Evolutionary conservation across 1,284 basidiomycete species (phyloP), one percentile per base, ranked within the genome.

Genomic region (Ganoderma lucidum): DNA sequence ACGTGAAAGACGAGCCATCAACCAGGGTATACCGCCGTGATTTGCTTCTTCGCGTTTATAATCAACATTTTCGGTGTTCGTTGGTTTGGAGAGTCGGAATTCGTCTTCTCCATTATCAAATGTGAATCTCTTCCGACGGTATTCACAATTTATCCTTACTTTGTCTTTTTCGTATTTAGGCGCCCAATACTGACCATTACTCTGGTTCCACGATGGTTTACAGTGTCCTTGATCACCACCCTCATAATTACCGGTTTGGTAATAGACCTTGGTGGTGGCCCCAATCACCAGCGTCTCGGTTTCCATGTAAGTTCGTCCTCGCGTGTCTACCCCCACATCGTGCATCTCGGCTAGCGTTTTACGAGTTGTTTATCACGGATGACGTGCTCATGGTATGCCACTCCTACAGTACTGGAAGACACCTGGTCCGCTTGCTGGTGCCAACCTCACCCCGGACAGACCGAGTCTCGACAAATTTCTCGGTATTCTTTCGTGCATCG

Each of bases 51-150:
- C 6, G 87, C 92, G 37, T 87, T 88, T 73, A 74, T 84, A 10
- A 88, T 94, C 83, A 96, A 96, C 78, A 86, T 95, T 59, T 90
- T 95, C 71, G 92, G 93, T 70, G 91, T 93, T 19, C 83, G 85
- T 81, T 88, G 75, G 70, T 81, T 81, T 56, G 78, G 76, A 41
- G 74, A 77, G 86, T 87, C 88, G 32, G 89, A 92, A 76, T 91
- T 91, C 78, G 62, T 84, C 64, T 90, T 92, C 78, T 87, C 90
- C 8, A 81, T 88, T 67, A 87, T 90, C 78, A 91, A 92, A 74
- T 73, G 88, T 90, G 70, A 73, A 86, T 76, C 8, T 58, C 42
- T 48, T 17, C 12, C 55, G 35, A 28, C 6, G n/a, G 10, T n/a
- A 48, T 48, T 48, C 45, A 44, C 19, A 17, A 8, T 8, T 23